These are phyloP conservation scores for Chiua virens DNA, from an alignment of 768 basidiomycete genomes.

Conservation along the genomic window DNA sequence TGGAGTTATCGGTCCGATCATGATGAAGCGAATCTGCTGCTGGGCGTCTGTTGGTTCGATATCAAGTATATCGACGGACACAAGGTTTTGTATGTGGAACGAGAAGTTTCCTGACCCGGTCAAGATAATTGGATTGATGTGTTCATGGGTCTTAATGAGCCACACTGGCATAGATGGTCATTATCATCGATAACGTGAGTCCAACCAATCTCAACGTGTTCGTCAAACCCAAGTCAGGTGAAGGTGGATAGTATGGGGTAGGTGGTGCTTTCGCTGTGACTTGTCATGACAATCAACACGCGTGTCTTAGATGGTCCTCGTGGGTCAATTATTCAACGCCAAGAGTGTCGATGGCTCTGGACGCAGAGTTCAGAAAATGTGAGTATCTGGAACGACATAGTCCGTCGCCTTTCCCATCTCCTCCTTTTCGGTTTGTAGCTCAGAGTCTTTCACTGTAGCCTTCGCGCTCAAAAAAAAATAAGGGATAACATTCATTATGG, in stretches of 20 bases:
- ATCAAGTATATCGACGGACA: constrained; percentile 94
- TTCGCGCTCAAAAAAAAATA: no score
- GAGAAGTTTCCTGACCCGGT: constrained; percentile 93
- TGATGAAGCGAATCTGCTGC: constrained; percentile 93
- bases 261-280: not conserved
- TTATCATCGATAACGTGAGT: constrained; percentile 88
- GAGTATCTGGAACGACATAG: constrained; percentile 99
- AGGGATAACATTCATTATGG: constrained; percentile 81
- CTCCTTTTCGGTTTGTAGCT: not conserved
- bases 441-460: constrained; percentile 50
- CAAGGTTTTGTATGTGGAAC: constrained; percentile 98
- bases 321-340: constrained; percentile 84
- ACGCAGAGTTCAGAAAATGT: constrained; percentile 77
- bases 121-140: constrained; percentile 63
- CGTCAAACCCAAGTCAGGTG: constrained; percentile 76
- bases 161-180: constrained; percentile 89
- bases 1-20: constrained; percentile 99
- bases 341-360: constrained; percentile 58
- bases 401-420: constrained; percentile 30
- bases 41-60: constrained; percentile 97
- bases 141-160: not conserved
- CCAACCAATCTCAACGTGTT: constrained; percentile 74
- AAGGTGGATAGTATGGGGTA: constrained; percentile 86
- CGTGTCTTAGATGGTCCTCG: constrained; percentile 77
- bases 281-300: not conserved